Base-by-base conservation (phyloP, 371 early-diverging fungal genomes). In the Actinomortierella wolfii region DNA sequence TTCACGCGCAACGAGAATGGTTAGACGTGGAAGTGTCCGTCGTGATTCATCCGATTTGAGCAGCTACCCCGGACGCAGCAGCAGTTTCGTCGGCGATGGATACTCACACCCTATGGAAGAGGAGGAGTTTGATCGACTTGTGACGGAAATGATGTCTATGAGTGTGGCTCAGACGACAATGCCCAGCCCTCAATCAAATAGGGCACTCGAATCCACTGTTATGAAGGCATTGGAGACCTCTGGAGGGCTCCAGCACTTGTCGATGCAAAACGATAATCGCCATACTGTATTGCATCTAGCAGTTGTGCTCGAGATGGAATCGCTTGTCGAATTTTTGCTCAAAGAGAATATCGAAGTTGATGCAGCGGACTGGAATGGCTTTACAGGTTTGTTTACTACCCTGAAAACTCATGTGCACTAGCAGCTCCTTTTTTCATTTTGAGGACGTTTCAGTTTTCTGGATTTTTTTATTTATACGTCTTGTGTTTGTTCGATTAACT, bases 251-350 rank as follows among this genome's bases (percentile, higher is more conserved):
- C 59, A 65, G 18, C 73, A 71, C 29, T 65, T 71, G 24, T 71
- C 73, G 17, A 51, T 61, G 59, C 73, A 57, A 26, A 71, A 71
- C 43, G 59, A 62, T 26, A 61, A 71, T 29, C 62, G 62, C 5
- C 73, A 71, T 24, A 71, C 73, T 5, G 56, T 71, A 56, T 41
- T 71, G 2, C 73, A 71, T 51, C 34, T 71, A 46, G 73, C 73
- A 0, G 73, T 71, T 4, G 43, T 65, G 2, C 51, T 71, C 15
- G 73, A 66, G 28, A 71, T 71, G 73, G 55, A 56, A 23, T 45
- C 54, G 9, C 51, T 71, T 8, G 73, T 66, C 23, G 49, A 59
- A 23, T 61, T 61, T 23, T 45, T 71, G 24, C 66, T 71, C 21
- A 46, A 56, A 34, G 73, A 66, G 48, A 25, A 43, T 15, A 71